Percentiles rank a stretch among this genome's conserved stretches.
These are phyloP conservation scores for Hericium erinaceus DNA, from an alignment of 768 basidiomycete species.

Conservation along the genomic window DNA sequence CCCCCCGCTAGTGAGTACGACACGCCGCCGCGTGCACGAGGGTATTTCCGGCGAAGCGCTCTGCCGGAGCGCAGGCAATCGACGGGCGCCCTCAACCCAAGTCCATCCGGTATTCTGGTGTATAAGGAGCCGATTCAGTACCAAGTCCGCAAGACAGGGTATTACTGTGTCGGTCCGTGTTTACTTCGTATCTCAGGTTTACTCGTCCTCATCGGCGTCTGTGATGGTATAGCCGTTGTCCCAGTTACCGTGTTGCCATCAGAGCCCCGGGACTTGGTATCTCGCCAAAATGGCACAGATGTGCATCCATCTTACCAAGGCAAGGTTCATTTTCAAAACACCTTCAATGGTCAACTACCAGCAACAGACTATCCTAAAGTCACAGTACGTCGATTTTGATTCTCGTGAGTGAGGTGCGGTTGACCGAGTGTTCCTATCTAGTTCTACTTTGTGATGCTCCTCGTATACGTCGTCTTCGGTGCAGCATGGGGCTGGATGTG, in stretches of 20 bases:
- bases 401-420: neutral
- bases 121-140: conserved; percentile 78
- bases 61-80: conserved; percentile 15
- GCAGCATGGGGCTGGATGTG: conserved; percentile 78
- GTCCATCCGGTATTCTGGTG: conserved; percentile 37
- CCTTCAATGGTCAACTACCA: conserved; percentile 79
- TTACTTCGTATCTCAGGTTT: neutral
- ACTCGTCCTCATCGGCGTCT: neutral
- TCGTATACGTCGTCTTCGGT: conserved; percentile 65
- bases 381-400: conserved; percentile 44
- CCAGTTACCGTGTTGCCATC: conserved; percentile 68
- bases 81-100: conserved; percentile 30
- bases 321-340: conserved; percentile 76
- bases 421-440: conserved; percentile 19
- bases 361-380: conserved; percentile 98
- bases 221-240: conserved; percentile 51
- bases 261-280: neutral
- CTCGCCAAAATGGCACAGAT: conserved; percentile 31
- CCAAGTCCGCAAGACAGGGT: conserved; percentile 77
- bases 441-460: conserved; percentile 85
- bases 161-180: conserved; percentile 86
- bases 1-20: conserved; percentile 38
- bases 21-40: conserved; percentile 11
- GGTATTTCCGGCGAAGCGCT: neutral
- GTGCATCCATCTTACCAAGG: conserved; percentile 76